phyloP scores from a whole-genome alignment of 2,329 filamentous ascomycete species.

The Diplodia sapinea region DNA sequence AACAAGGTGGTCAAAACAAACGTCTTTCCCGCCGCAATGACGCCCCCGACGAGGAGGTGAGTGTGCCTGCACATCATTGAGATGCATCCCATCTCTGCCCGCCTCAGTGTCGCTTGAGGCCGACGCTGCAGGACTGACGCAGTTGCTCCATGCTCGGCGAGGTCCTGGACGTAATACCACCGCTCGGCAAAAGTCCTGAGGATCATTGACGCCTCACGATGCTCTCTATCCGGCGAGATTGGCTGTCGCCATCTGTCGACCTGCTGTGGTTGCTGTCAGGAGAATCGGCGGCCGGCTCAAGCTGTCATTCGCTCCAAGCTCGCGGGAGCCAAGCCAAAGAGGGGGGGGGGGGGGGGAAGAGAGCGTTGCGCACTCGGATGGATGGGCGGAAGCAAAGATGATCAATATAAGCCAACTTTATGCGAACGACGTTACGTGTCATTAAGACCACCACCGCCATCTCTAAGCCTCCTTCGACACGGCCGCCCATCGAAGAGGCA shows the following conservation, averaged over 20 bases:
- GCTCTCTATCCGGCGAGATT: conserved; percentile 4
- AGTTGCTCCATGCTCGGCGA: conserved; percentile 8
- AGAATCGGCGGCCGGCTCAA: conserved; percentile 8
- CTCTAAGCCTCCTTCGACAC: conserved; percentile 20
- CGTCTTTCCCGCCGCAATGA: conserved; percentile 14
- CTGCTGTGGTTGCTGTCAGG: conserved; percentile 2
- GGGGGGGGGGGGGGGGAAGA: not conserved
- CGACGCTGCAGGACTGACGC: conserved; percentile 6
- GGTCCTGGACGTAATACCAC: conserved; percentile 13
- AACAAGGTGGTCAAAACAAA: conserved; percentile 5
- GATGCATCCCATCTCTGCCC: conserved; percentile 19
- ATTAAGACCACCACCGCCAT: conserved; percentile 1
- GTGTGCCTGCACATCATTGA: conserved; percentile 26
- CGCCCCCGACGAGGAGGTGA: conserved; percentile 19
- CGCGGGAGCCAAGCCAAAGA: conserved; percentile 24
- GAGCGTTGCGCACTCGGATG: conserved; percentile 21
- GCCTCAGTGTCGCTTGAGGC: conserved; percentile 2
- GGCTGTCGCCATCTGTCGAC: not conserved
- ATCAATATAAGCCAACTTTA: conserved; percentile 27
- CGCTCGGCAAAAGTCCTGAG: conserved; percentile 27
- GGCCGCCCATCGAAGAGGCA: not conserved
- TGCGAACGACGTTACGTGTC: conserved; percentile 28
- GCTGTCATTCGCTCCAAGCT: conserved; percentile 2
- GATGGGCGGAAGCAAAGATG: conserved; percentile 11
- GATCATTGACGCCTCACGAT: conserved; percentile 6